Percentiles rank a stretch among this genome's conserved stretches.
These are phyloP conservation scores for Sistotremastrum niveocremeum DNA, from an alignment of 768 basidiomycete genomes.

Conservation along the genomic window DNA sequence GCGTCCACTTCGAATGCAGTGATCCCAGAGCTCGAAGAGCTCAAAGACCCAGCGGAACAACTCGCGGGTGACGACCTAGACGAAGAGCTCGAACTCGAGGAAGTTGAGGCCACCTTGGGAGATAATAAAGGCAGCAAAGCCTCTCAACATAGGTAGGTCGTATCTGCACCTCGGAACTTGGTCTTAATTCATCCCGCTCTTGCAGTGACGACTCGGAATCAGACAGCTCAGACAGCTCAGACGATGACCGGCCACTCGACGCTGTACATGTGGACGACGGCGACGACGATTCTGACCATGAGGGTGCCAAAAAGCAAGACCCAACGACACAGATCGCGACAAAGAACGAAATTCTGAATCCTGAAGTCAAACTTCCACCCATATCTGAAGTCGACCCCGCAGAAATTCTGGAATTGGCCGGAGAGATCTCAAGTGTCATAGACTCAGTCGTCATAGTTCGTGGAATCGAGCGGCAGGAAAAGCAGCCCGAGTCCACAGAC, in stretches of 20 bases:
- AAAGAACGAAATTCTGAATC: conserved; percentile 55
- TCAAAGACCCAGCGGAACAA: too few relatives aligned
- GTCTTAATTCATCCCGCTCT: too few relatives aligned
- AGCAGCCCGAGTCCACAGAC: conserved; percentile 33
- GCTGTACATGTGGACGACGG: conserved; percentile 29
- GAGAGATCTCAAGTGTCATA: conserved; percentile 65
- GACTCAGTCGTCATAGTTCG: conserved; percentile 62
- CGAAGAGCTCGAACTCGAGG: too few relatives aligned
- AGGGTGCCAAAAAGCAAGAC: conserved; percentile 26
- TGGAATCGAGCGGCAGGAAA: conserved; percentile 34
- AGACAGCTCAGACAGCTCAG: not conserved
- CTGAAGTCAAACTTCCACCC: conserved; percentile 40
- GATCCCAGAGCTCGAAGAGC: too few relatives aligned
- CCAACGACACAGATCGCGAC: conserved; percentile 30
- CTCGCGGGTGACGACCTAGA: too few relatives aligned
- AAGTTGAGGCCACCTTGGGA: too few relatives aligned
- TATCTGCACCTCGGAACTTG: too few relatives aligned
- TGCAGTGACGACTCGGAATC: not conserved
- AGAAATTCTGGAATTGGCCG: conserved; percentile 62
- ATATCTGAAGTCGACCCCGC: conserved; percentile 46
- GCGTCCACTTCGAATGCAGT: too few relatives aligned
- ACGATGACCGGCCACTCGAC: not conserved
- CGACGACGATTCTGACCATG: conserved; percentile 36
- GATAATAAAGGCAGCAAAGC: too few relatives aligned
- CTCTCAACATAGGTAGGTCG: too few relatives aligned